A percentile compares a stretch with the other conserved stretches of the same genome.
These are phyloP conservation scores for Cylindrodendrum hubeiense DNA, from an alignment of 2,329 filamentous ascomycete genomes.

Conservation along the genomic window DNA sequence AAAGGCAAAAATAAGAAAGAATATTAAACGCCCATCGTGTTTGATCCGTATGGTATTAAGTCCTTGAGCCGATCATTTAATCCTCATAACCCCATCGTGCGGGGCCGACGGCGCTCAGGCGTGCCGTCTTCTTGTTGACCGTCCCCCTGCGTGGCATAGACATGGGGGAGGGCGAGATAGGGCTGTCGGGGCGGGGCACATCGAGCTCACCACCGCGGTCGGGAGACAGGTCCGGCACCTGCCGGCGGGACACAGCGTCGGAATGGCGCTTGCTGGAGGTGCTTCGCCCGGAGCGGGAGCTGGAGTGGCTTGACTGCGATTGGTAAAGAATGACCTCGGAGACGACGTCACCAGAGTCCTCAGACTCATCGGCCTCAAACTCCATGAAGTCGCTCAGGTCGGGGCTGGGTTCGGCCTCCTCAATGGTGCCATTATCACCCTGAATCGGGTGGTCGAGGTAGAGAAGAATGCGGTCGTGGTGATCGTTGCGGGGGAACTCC, in stretches of 20 bases:
- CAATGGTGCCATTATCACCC: constrained; percentile 34
- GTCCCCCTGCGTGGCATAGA: constrained; percentile 42
- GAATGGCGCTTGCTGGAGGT: constrained; percentile 27
- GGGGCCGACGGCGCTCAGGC: constrained; percentile 50
- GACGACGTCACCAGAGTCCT: constrained; percentile 30
- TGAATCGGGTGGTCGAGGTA: constrained; percentile 46
- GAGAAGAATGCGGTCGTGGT: constrained; percentile 44
- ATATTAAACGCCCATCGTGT: constrained; percentile 5
- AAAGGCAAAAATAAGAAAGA: constrained; percentile 22
- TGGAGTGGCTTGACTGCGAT: constrained; percentile 30
- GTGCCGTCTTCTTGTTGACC: constrained; percentile 55
- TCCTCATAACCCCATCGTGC: constrained; percentile 40
- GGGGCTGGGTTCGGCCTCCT: constrained; percentile 50
- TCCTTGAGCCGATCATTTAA: constrained; percentile 22
- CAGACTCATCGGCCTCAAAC: constrained; percentile 45
- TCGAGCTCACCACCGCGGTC: constrained; percentile 35
- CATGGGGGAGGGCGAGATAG: constrained; percentile 51
- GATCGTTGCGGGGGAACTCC: constrained; percentile 23
- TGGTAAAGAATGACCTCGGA: constrained; percentile 33
- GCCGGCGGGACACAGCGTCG: constrained; percentile 21
- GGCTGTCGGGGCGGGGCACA: constrained; percentile 57
- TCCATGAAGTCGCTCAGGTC: constrained; percentile 56
- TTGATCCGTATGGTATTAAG: neutral
- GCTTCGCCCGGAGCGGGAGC: constrained; percentile 21
- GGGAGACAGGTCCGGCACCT: constrained; percentile 12